Evolutionary conservation across 2,329 filamentous ascomycete genomes (phyloP).

Genomic region (Leptographium flavum): DNA sequence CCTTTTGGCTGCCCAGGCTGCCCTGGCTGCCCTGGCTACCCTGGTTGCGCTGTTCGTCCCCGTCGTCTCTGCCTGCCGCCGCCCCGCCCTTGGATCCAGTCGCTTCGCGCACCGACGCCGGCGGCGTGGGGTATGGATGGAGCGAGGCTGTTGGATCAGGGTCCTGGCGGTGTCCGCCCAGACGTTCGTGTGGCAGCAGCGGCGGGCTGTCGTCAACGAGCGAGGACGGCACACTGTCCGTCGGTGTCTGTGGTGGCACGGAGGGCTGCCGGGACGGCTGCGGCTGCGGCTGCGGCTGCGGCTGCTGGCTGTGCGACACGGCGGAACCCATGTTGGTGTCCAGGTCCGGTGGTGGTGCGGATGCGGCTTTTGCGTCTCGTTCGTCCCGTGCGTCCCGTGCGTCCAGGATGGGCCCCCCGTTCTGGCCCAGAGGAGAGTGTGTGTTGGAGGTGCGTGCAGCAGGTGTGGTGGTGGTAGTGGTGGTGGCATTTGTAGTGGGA

Average conservation of each 20-base stretch:
- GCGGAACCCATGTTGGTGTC: neutral
- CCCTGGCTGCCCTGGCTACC: too few species aligned
- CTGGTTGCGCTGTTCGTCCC: neutral
- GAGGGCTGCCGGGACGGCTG: slow-evolving; percentile 1
- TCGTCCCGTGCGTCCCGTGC: too few species aligned
- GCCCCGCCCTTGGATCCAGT: slow-evolving; percentile 1
- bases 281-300: slow-evolving; percentile 6
- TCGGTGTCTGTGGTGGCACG: neutral
- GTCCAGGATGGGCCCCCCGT: too few species aligned
- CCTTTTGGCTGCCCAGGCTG: slow-evolving; percentile 1
- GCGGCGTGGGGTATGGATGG: slow-evolving; percentile 43
- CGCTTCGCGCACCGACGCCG: slow-evolving; percentile 28
- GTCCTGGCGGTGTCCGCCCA: slow-evolving; percentile 8
- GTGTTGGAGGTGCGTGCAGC: neutral
- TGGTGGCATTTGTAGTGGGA: neutral
- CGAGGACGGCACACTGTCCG: neutral
- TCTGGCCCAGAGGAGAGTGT: too few species aligned
- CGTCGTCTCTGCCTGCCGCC: neutral
- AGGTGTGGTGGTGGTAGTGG: neutral
- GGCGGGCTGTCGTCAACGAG: slow-evolving; percentile 12
- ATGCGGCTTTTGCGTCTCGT: too few species aligned
- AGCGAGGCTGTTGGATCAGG: slow-evolving; percentile 6
- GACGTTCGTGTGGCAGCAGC: slow-evolving; percentile 25
- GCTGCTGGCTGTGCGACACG: neutral
- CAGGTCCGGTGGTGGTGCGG: too few species aligned